phyloP scores from a whole-genome alignment of 352 stramenopile species.

The Thalassiosira mediterranea region DNA sequence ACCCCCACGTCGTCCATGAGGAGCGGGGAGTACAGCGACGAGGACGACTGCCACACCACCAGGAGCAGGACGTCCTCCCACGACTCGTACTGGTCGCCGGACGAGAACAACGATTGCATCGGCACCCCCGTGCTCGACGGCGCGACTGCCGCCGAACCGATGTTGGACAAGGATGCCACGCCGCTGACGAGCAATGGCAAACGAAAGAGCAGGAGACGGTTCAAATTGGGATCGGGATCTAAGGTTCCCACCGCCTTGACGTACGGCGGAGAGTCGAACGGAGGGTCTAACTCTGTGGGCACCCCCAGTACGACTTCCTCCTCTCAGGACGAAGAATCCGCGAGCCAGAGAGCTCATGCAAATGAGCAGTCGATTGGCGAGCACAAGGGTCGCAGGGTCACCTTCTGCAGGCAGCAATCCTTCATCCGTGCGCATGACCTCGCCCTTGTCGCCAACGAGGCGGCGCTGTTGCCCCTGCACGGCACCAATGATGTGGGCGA shows the following conservation, averaged over 20 bases:
- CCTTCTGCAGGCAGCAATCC: constrained; percentile 23
- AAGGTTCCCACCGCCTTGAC: too few relatives aligned
- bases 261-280: background rate
- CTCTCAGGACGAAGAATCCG: constrained; percentile 10
- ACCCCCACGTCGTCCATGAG: constrained; percentile 33
- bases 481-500: constrained; percentile 15
- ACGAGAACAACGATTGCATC: constrained; percentile 30
- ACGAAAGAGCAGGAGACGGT: constrained; percentile 14
- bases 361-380: background rate
- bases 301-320: constrained; percentile 35
- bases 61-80: constrained; percentile 26
- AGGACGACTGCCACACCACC: constrained; percentile 20
- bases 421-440: constrained; percentile 44
- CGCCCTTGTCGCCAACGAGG: constrained; percentile 2
- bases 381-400: background rate
- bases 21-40: constrained; percentile 23
- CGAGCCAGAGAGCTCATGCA: background rate
- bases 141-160: background rate
- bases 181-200: constrained; percentile 42
- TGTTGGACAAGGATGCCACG: constrained; percentile 24
- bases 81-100: constrained; percentile 22
- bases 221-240: constrained; percentile 14
- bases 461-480: constrained; percentile 25
- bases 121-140: too few relatives aligned
- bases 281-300: constrained; percentile 8